A percentile compares a stretch with the other conserved stretches of the same genome.
Evolutionary conservation across 2,329 filamentous ascomycete genomes (phyloP).

Genomic region (Colletotrichum sojae): DNA sequence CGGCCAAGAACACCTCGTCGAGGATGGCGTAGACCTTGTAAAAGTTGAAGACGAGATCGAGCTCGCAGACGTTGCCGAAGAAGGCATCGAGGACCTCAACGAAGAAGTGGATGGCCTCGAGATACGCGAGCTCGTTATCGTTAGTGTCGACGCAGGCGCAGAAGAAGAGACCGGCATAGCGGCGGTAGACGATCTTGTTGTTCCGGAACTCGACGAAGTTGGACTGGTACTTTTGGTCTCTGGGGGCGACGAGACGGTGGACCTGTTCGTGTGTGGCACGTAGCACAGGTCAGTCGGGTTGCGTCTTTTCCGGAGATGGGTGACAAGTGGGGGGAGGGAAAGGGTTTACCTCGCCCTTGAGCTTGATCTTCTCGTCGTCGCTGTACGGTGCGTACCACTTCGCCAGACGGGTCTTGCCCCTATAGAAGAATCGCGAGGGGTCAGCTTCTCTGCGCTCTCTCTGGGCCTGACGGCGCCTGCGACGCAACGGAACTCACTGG

Average conservation of each 20-base stretch:
- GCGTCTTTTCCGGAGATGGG: not conserved
- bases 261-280: constrained; percentile 67
- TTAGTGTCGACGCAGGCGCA: constrained; percentile 99
- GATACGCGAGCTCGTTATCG: constrained; percentile 96
- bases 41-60: constrained; percentile 89
- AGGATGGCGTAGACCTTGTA: constrained; percentile 97
- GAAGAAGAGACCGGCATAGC: constrained; percentile 98
- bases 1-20: constrained; percentile 97
- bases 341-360: constrained; percentile 89
- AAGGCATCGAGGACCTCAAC: constrained; percentile 98
- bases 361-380: constrained; percentile 98
- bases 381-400: constrained; percentile 99
- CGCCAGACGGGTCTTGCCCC: constrained; percentile 97
- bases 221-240: constrained; percentile 99
- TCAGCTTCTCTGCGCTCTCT: constrained; percentile 21
- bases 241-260: constrained; percentile 95
- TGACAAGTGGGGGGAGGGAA: constrained; percentile 10
- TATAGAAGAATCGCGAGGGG: constrained; percentile 52
- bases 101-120: constrained; percentile 99
- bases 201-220: constrained; percentile 98
- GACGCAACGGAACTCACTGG: constrained; percentile 66
- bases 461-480: not conserved
- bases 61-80: constrained; percentile 98
- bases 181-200: constrained; percentile 97
- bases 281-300: not conserved